A percentile compares a stretch with the other conserved stretches of the same genome.
phyloP scores from a whole-genome alignment of 805 yeast genomes.

The Wickerhamiella galacta region DNA sequence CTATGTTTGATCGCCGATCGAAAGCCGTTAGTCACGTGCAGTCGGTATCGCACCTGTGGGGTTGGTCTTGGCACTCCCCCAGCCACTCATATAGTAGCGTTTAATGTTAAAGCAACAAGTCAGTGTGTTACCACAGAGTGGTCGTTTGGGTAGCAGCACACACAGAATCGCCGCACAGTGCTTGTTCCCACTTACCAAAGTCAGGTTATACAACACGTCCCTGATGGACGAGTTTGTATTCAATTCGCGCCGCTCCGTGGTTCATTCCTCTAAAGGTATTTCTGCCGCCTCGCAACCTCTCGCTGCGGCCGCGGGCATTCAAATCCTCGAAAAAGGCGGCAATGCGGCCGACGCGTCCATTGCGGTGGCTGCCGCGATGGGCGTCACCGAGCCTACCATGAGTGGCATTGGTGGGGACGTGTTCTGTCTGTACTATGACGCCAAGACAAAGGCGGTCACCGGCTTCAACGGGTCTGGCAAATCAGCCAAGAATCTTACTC shows the following conservation, averaged over 20 bases:
- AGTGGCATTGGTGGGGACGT: constrained; percentile 27
- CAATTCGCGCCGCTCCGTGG: constrained; percentile 53
- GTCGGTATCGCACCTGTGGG: too few relatives aligned
- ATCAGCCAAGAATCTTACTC: constrained; percentile 33
- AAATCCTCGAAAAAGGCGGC: constrained; percentile 53
- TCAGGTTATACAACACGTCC: too few relatives aligned
- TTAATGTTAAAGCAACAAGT: too few relatives aligned
- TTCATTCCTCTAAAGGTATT: constrained; percentile 54
- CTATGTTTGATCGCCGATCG: too few relatives aligned
- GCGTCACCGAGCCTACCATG: constrained; percentile 25
- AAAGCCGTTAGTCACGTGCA: too few relatives aligned
- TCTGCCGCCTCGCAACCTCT: constrained; percentile 63
- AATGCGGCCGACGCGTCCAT: constrained; percentile 33
- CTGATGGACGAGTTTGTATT: too few relatives aligned
- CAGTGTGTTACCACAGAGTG: too few relatives aligned
- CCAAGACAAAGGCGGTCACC: constrained; percentile 31
- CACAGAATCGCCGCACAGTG: too few relatives aligned
- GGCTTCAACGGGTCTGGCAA: constrained; percentile 71
- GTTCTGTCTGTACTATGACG: constrained; percentile 45
- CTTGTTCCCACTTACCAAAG: too few relatives aligned
- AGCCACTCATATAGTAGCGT: too few relatives aligned
- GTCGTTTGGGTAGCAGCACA: too few relatives aligned
- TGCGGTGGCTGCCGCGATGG: constrained; percentile 27
- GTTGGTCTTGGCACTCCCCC: too few relatives aligned
- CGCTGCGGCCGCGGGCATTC: constrained; percentile 57